Conservation (phyloP, 306 rosid species). For the Amphicarpaea edgeworthii region DNA sequence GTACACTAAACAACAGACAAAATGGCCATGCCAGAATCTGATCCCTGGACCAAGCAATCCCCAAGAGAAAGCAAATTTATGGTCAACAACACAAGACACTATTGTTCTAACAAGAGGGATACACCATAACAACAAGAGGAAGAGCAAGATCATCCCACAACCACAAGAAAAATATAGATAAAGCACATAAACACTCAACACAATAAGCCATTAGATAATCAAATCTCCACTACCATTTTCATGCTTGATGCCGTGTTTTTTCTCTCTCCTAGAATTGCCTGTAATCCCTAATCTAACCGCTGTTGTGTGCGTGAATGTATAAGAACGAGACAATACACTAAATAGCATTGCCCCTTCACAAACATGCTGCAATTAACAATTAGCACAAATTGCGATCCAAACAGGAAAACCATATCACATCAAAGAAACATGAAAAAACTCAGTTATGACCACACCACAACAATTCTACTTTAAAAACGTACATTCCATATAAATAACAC, state of each 20-base stretch:
- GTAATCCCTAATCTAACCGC: background rate
- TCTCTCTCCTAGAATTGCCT: background rate
- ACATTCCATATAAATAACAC: constrained; percentile 13
- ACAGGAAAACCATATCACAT: constrained; percentile 15
- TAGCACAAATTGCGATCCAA: constrained; percentile 2
- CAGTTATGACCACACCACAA: background rate
- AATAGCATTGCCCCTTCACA: background rate
- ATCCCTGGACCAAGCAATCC: constrained; percentile 19
- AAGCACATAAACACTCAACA: constrained; percentile 10
- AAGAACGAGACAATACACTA: no score
- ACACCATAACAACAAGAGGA: background rate
- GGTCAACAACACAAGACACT: background rate
- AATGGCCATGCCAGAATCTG: background rate
- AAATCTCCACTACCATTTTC: constrained; percentile 9
- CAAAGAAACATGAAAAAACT: constrained; percentile 16
- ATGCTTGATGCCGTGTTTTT: background rate
- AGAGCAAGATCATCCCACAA: constrained; percentile 1
- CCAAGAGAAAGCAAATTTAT: background rate
- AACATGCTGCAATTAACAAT: constrained; percentile 11
- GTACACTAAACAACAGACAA: background rate
- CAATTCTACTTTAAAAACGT: background rate
- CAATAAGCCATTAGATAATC: constrained; percentile 13
- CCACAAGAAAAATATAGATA: background rate
- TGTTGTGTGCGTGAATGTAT: no score
- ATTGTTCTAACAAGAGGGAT: background rate